phyloP scores from a whole-genome alignment of 805 yeast genomes.

The Cyberlindnera americana region DNA sequence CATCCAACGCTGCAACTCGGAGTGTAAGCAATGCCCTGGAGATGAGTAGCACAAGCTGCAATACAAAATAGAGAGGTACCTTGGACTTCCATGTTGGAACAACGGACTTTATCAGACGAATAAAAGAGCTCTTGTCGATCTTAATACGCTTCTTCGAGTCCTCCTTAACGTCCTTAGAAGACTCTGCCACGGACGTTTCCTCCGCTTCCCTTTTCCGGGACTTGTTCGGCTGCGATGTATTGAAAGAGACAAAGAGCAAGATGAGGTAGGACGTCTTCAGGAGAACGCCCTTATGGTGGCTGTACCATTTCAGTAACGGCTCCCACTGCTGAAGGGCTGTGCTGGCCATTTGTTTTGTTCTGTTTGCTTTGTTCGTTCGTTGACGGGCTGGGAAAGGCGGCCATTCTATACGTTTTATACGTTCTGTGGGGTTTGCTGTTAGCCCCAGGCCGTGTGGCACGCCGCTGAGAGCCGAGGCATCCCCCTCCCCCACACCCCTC shows the following conservation, averaged over 20 bases:
- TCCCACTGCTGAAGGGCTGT: constrained; percentile 1
- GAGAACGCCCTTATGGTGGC: constrained; percentile 25
- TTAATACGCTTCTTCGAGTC: neutral
- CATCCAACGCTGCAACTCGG: constrained; percentile 84
- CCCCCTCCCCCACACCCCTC: neutral
- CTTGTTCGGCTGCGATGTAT: constrained; percentile 16
- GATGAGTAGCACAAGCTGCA: constrained; percentile 45
- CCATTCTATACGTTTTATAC: too few species aligned
- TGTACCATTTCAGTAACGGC: constrained; percentile 22
- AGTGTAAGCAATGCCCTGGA: constrained; percentile 71
- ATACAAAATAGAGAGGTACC: constrained; percentile 22
- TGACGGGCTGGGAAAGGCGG: too few species aligned
- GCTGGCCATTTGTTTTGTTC: neutral
- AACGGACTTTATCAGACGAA: constrained; percentile 15
- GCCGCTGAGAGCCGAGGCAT: constrained; percentile 4
- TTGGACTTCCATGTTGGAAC: constrained; percentile 25
- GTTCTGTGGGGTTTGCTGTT: too few species aligned
- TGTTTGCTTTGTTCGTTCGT: neutral
- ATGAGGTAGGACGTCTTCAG: constrained; percentile 27
- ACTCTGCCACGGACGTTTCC: neutral
- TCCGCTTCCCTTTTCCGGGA: constrained; percentile 2
- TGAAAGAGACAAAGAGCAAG: constrained; percentile 25
- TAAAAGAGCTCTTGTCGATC: constrained; percentile 16
- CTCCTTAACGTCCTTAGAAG: constrained; percentile 1
- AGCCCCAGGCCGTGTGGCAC: too few species aligned